A percentile compares a stretch with the other conserved stretches of the same genome.
These are phyloP conservation scores for Coemansia sp. DNA, from an alignment of 192 early-diverging fungal species.

Conservation along the genomic window DNA sequence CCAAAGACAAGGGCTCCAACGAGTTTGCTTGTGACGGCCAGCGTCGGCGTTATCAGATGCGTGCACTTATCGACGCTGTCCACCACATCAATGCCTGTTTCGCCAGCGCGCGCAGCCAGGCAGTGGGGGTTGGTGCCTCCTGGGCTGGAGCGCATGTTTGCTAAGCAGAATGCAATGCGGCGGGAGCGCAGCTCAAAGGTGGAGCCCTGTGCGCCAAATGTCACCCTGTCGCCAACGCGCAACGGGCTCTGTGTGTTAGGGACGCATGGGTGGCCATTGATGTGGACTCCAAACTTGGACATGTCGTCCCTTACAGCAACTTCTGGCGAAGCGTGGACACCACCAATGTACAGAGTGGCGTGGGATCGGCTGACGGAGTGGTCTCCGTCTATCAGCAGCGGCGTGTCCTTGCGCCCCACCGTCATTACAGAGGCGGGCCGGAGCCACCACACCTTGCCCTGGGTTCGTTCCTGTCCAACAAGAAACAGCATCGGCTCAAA, in stretches of 20 bases:
- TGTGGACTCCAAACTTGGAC: constrained; percentile 49
- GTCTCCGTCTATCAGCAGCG: constrained; percentile 39
- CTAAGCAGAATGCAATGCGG: constrained; percentile 19
- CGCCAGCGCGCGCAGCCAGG: not conserved
- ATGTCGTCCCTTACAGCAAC: constrained; percentile 21
- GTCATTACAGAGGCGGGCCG: constrained; percentile 13
- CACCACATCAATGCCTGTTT: constrained; percentile 14
- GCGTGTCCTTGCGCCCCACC: constrained; percentile 37
- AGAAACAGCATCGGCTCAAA: constrained; percentile 24
- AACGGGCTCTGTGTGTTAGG: not conserved
- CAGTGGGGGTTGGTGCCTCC: not conserved
- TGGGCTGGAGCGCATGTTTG: constrained; percentile 20
- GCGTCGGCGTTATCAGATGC: constrained; percentile 31
- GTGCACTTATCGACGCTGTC: constrained; percentile 21
- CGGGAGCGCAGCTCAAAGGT: constrained; percentile 19
- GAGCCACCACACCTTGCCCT: constrained; percentile 34
- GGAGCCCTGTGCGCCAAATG: constrained; percentile 45
- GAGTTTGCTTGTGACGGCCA: constrained; percentile 34
- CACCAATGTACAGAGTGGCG: constrained; percentile 15
- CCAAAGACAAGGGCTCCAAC: constrained; percentile 27
- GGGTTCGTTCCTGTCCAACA: constrained; percentile 32
- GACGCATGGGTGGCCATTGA: constrained; percentile 30
- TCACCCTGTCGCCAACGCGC: constrained; percentile 24
- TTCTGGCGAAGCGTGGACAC: not conserved
- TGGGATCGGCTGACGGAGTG: constrained; percentile 41